Base-by-base conservation (phyloP, 2,329 filamentous ascomycete species). In the Nigrospora osmanthi region DNA sequence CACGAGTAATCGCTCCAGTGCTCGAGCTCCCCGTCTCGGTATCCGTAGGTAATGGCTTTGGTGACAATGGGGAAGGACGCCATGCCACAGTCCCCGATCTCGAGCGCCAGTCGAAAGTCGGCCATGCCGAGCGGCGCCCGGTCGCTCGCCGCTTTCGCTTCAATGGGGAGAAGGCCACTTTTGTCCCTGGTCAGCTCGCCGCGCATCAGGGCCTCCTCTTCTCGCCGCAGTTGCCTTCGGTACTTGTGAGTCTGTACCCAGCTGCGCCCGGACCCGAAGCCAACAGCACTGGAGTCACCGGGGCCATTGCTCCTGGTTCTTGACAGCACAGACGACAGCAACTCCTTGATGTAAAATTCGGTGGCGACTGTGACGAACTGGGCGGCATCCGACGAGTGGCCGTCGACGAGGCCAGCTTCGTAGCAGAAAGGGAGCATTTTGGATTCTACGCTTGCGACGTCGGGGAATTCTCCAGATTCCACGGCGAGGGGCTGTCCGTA, bases 231-330 rank as follows among this genome's bases (percentile, higher is more conserved):
- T 59, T 88, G 86, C 47, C 78, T 75, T 51, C 80, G 81, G 64
- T 91, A 96, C 47, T 80, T 83, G 53, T 83, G 78, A 3, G 89
- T 95, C 61, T 89, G 84, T 47, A 96, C 79, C 72, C 85, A 87
- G 33, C 74, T 75, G 36, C 78, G 78, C 36, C 81, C 82, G 32
- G 80, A 73, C 3, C 83, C 83, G 45, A 81, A 81, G 3, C 79
- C 79, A 42, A 78, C 76, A 47, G 69, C 79, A 10, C 75, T 79
- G 15, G 74, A 76, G 48, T 81, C 76, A 30, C 80, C 80, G 3
- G 80, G 78, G 0, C 78, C 80, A 55, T 86, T 85, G 55, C 76
- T 78, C 49, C 79, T 70, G 2, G 81, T 84, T 42, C 80, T 76
- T 49, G 75, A 77, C 50, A 84, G 83, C 9, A 85, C 72, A 7